phyloP scores from a whole-genome alignment of 176 grass and related monocot genomes.

The barley (Hordeum vulgare) region MorexV3_pseudomolecules_assembly NC_058521.1:595389740-595390239 shows the following conservation, averaged over 20 bases:
- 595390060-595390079: conserved; percentile 39
- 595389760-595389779: background rate
- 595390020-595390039: background rate
- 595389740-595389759: background rate
- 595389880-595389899: background rate
- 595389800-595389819: background rate
- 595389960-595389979: conserved; percentile 25
- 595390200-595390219: conserved; percentile 40
- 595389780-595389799: background rate
- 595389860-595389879: background rate
- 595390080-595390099: conserved; percentile 41
- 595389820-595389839: background rate
- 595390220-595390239: conserved; percentile 46
- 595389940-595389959: conserved; percentile 36
- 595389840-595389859: conserved; percentile 50
- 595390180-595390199: conserved; percentile 63
- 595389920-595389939: conserved; percentile 33
- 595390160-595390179: conserved; percentile 42
- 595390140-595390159: background rate
- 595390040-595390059: background rate
- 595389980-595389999: background rate
- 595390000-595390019: background rate
- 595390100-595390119: background rate
- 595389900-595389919: background rate
- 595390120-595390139: background rate